phyloP scores from a whole-genome alignment of 257 asterid genomes.

The Dorcoceras hygrometricum region DNA sequence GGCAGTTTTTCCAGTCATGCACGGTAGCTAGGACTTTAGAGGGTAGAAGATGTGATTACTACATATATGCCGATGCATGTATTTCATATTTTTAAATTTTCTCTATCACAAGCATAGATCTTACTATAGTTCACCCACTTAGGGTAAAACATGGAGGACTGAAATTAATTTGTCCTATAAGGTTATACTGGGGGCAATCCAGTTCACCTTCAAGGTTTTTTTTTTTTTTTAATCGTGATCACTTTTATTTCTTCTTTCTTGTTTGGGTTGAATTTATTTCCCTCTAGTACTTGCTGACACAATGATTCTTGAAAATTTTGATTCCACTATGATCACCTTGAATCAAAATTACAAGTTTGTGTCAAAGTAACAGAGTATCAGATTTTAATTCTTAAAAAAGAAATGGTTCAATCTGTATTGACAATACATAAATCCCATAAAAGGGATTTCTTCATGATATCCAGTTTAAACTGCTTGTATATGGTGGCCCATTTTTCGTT shows the following conservation, averaged over 20 bases:
- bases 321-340: not conserved
- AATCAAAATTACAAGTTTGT: not conserved
- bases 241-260: not conserved
- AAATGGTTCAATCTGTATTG: no score
- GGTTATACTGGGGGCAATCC: not conserved
- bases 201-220: not conserved
- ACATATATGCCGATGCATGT: not conserved
- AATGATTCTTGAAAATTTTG: not conserved
- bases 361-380: not conserved
- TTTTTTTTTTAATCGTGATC: not conserved
- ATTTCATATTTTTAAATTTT: no score
- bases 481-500: not conserved
- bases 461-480: not conserved
- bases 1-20: not conserved
- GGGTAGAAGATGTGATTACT: not conserved
- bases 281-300: not conserved
- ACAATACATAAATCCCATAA: no score
- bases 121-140: not conserved
- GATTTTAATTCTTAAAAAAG: not conserved
- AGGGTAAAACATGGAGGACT: not conserved
- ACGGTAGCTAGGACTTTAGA: not conserved
- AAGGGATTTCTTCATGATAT: not conserved
- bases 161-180: no score
- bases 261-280: not conserved
- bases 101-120: not conserved